Evolutionary conservation across 2,329 filamentous ascomycete genomes (phyloP).

Genomic region (Scedosporium apiospermum): DNA sequence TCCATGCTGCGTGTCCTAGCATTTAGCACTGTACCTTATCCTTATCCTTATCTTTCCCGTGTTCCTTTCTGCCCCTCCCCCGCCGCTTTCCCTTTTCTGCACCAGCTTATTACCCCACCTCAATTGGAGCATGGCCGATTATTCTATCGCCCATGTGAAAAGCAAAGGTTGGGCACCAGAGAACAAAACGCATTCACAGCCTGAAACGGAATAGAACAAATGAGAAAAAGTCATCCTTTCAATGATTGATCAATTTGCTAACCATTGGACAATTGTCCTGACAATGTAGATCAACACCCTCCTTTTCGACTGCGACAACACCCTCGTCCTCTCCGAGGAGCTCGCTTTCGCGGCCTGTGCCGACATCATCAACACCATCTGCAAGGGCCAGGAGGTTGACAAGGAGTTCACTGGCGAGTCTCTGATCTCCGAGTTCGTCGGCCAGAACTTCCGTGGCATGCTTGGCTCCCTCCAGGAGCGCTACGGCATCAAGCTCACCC

Average conservation of each 20-base stretch:
- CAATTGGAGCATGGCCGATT: too few species aligned
- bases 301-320: constrained; percentile 80
- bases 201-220: not conserved
- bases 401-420: constrained; percentile 67
- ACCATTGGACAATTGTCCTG: too few species aligned
- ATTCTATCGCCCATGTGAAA: too few species aligned
- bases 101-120: not conserved
- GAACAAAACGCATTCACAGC: not conserved
- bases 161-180: not conserved
- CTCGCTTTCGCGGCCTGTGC: constrained; percentile 88
- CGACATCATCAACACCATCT: constrained; percentile 79
- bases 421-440: constrained; percentile 80
- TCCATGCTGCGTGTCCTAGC: not conserved
- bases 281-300: constrained; percentile 44
- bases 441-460: constrained; percentile 93
- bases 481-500: constrained; percentile 60
- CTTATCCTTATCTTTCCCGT: not conserved
- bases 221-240: not conserved
- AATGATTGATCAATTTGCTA: not conserved
- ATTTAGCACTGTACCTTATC: constrained; percentile 1
- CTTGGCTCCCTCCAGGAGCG: constrained; percentile 66
- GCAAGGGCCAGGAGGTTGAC: constrained; percentile 52
- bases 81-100: not conserved
- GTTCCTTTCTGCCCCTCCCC: not conserved
- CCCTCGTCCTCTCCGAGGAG: constrained; percentile 83